Evolutionary conservation across 257 asterid genomes (phyloP).

Genomic region (Plantago elongata): DNA sequence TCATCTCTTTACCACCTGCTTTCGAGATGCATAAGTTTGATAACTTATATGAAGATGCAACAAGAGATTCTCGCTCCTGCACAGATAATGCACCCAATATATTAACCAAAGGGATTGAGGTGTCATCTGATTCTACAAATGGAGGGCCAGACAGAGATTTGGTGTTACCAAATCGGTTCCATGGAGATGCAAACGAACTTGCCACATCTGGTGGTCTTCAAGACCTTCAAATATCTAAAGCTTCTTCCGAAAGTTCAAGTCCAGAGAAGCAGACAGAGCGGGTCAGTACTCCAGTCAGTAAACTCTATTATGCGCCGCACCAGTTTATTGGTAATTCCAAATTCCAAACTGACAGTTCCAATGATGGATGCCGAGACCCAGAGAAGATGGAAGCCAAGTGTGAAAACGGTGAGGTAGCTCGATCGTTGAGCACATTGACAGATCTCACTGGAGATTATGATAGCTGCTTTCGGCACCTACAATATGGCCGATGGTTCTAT

Average conservation of each 20-base stretch:
- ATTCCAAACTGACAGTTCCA: slow-evolving; percentile 13
- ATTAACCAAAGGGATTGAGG: slow-evolving; percentile 2
- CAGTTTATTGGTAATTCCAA: slow-evolving; percentile 31
- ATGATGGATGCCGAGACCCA: slow-evolving; percentile 20
- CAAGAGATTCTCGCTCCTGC: slow-evolving; percentile 14
- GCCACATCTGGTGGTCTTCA: slow-evolving; percentile 22
- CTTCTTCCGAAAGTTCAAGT: slow-evolving; percentile 17
- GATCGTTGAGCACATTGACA: slow-evolving; percentile 27
- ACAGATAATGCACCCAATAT: neutral
- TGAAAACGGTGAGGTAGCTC: slow-evolving; percentile 27
- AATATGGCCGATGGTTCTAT: slow-evolving; percentile 38
- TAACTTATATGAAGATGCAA: neutral
- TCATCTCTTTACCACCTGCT: slow-evolving; percentile 20
- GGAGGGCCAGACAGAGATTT: neutral
- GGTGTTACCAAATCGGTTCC: slow-evolving; percentile 8
- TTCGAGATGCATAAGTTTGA: slow-evolving; percentile 26
- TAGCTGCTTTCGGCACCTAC: slow-evolving; percentile 34
- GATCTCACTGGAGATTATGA: slow-evolving; percentile 73
- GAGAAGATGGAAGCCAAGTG: slow-evolving; percentile 17
- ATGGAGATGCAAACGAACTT: slow-evolving; percentile 21
- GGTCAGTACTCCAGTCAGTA: slow-evolving; percentile 5
- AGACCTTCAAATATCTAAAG: slow-evolving; percentile 21
- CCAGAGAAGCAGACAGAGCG: slow-evolving; percentile 20
- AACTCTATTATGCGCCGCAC: slow-evolving; percentile 36
- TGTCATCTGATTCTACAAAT: neutral